phyloP scores from a whole-genome alignment of 1,284 basidiomycete genomes.

The Phlebopus sp. region DNA sequence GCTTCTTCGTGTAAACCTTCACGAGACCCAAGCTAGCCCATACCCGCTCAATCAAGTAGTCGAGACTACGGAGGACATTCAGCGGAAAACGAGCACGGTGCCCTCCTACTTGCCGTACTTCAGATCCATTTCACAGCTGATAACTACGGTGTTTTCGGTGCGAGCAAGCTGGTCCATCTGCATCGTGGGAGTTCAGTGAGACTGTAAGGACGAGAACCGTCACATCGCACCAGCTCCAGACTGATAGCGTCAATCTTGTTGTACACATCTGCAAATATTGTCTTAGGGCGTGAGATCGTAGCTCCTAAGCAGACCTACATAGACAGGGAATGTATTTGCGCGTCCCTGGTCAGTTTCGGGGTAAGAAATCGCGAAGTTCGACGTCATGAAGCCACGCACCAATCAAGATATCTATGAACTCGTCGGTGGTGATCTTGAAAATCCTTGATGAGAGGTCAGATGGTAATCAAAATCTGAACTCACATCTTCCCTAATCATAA shows the following conservation, averaged over 20 bases:
- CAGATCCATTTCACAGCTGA: conserved; percentile 90
- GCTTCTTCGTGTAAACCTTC: conserved; percentile 95
- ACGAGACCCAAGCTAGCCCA: conserved; percentile 88
- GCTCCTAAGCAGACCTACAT: conserved; percentile 45
- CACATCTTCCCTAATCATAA: conserved; percentile 96
- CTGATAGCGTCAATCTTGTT: conserved; percentile 94
- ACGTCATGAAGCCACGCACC: conserved; percentile 41
- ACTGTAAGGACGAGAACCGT: not conserved
- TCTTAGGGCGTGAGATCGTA: not conserved
- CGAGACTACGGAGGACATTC: conserved; percentile 52
- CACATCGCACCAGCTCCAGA: conserved; percentile 63
- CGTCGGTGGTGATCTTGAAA: conserved; percentile 86
- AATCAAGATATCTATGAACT: conserved; percentile 96
- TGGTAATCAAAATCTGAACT: conserved; percentile 24
- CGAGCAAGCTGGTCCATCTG: conserved; percentile 82
- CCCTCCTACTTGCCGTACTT: conserved; percentile 49
- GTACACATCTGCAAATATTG: conserved; percentile 67
- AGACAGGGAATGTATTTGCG: conserved; percentile 94
- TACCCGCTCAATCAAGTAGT: conserved; percentile 85
- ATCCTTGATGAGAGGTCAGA: conserved; percentile 1
- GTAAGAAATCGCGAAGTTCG: not conserved
- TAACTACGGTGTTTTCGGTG: conserved; percentile 86
- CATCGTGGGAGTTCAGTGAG: not conserved
- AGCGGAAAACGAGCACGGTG: not conserved
- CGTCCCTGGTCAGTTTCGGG: conserved; percentile 53